These are phyloP conservation scores for Fomitopsis pinicola DNA, from an alignment of 1,284 basidiomycete genomes.

Conservation along the genomic window DNA sequence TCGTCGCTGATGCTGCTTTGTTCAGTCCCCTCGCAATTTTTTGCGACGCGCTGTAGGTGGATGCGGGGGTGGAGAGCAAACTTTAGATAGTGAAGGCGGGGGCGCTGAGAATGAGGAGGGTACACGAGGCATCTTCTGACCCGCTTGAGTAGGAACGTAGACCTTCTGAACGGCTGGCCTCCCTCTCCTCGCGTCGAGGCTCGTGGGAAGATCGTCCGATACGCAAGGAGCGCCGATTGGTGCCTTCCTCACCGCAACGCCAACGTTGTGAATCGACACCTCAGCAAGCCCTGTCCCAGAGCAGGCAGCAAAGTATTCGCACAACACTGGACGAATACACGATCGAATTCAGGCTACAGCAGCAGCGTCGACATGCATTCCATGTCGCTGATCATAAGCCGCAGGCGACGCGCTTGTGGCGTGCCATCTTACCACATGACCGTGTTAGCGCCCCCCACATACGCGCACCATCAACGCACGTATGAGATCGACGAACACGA, in stretches of 20 bases:
- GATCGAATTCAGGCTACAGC: too few species aligned
- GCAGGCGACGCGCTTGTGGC: background rate
- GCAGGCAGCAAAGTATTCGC: too few species aligned
- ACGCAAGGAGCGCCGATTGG: background rate
- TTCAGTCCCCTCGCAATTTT: background rate
- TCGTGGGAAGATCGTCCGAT: conserved; percentile 1
- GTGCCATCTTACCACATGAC: background rate
- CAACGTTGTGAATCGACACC: too few species aligned
- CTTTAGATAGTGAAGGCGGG: background rate
- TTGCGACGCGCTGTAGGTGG: background rate
- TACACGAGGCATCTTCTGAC: conserved; percentile 1
- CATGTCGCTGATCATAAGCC: background rate
- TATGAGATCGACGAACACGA: too few species aligned
- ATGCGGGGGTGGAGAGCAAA: background rate
- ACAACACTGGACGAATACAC: too few species aligned
- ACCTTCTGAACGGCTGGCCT: background rate
- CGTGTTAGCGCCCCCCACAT: background rate
- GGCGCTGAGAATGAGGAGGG: background rate
- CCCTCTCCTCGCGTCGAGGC: background rate
- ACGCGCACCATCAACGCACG: too few species aligned
- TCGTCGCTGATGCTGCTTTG: background rate
- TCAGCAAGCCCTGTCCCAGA: too few species aligned
- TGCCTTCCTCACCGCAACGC: too few species aligned
- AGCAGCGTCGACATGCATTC: background rate
- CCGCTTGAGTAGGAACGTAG: background rate